Base-by-base conservation (phyloP, 495 filamentous ascomycete genomes). In the Neurospora sp. region DNA sequence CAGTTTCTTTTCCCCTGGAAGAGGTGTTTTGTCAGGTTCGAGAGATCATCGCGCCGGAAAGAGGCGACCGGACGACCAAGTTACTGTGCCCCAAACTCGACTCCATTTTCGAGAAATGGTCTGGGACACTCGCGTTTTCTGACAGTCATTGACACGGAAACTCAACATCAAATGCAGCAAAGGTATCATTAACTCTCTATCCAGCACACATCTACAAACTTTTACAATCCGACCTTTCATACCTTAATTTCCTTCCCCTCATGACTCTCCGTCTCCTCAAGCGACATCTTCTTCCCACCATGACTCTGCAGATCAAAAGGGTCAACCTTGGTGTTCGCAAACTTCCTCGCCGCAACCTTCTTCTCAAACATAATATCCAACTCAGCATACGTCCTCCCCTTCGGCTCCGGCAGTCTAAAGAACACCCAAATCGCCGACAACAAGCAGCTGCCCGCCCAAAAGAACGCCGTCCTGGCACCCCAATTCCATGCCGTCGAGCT, bases 401-500 rank as follows among this genome's bases (percentile, higher is more conserved):
- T 65, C 14, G 80, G 80, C 68, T 82, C 81, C 14, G 81, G 81
- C 20, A 83, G 69, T 38, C 81, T 74, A 44, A 81, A 80, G 39
- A 75, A 81, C 8, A 78, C 77, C 80, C 81, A 83, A 37, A 79
- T 65, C 2, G 74, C 69, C 8, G 82, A 86, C 18, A 84, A 69
- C 42, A 85, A 76, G 72, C 82, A 85, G 42, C 78, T 80, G 0
- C 83, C 87, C 8, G 82, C 85, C 87, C 86, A 89, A 73, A 89
- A 87, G 75, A 86, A 88, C 0, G 80, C 86, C 3, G 77, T 78
- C 44, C 77, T 80, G 44, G 76, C 81, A 2, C 82, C 81, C 85
- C 86, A 88, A 65, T 85, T 82, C 87, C 87, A 89, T 1, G 81
- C 86, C 0, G 77, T 77, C 1, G 85, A 82, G 59, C 82, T 83